Evolutionary conservation across 2,329 filamentous ascomycete genomes (phyloP).

Genomic region (Colletotrichum costaricense): DNA sequence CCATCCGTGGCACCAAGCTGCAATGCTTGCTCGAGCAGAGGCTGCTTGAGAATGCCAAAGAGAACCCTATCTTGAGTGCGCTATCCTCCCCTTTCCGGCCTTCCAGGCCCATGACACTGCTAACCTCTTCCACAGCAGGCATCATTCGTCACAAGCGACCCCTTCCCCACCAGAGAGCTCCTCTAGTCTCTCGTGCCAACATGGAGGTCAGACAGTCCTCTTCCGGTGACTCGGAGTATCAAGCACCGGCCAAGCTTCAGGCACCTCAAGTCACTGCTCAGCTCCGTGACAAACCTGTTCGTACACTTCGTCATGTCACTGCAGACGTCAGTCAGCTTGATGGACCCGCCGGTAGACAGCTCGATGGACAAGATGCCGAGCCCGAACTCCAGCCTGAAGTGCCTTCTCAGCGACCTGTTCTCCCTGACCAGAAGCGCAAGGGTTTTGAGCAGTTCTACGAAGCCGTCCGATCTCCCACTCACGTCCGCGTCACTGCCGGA

Average conservation of each 20-base stretch:
- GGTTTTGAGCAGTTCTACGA: constrained; percentile 77
- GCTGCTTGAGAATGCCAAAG: constrained; percentile 20
- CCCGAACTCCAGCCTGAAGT: constrained; percentile 4
- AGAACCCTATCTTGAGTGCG: constrained; percentile 12
- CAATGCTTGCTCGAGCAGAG: constrained; percentile 14
- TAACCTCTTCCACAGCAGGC: constrained; percentile 20
- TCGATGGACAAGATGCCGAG: constrained; percentile 55
- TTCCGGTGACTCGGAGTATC: constrained; percentile 16
- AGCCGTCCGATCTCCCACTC: constrained; percentile 74
- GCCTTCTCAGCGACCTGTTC: constrained; percentile 34
- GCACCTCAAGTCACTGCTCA: background rate
- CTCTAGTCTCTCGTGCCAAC: constrained; percentile 17
- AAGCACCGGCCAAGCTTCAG: background rate
- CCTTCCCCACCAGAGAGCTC: constrained; percentile 10
- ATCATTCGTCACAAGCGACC: constrained; percentile 24
- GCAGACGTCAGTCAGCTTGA: constrained; percentile 22
- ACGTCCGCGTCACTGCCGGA: constrained; percentile 75
- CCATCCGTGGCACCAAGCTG: constrained; percentile 21
- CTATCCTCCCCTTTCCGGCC: no score
- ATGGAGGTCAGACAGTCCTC: constrained; percentile 25
- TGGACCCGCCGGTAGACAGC: constrained; percentile 40
- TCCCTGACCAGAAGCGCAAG: constrained; percentile 65
- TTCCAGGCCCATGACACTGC: background rate
- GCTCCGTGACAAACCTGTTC: background rate
- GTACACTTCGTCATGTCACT: background rate